phyloP scores from a whole-genome alignment of 495 filamentous ascomycete species.

The Niebla homalea region DNA sequence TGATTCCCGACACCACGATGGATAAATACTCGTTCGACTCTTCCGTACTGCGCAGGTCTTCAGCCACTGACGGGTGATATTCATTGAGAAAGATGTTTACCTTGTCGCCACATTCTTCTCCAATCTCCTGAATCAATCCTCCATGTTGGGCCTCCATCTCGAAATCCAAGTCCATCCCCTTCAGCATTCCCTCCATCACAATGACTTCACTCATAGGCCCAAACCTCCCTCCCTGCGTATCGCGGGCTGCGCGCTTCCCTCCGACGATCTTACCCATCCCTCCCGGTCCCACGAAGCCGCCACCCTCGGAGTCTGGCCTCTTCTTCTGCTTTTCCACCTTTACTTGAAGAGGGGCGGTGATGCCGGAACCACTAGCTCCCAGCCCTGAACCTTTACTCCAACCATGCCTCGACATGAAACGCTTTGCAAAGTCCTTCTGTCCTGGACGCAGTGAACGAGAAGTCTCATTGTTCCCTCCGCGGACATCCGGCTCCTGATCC shows the following conservation, averaged over 20 bases:
- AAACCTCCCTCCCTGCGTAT: conserved; percentile 44
- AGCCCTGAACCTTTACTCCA: conserved; percentile 82
- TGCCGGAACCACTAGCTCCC: conserved; percentile 66
- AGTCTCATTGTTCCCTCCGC: conserved; percentile 32
- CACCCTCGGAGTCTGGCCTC: conserved; percentile 62
- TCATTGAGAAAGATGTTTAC: conserved; percentile 22
- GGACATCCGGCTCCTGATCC: conserved; percentile 36
- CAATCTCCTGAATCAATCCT: conserved; percentile 82
- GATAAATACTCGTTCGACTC: conserved; percentile 72
- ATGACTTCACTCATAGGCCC: conserved; percentile 70
- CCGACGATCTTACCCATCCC: conserved; percentile 73
- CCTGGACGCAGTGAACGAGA: conserved; percentile 58
- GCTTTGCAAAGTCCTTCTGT: conserved; percentile 71
- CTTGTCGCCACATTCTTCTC: conserved; percentile 77
- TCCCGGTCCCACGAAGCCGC: conserved; percentile 55
- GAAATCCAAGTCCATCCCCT: conserved; percentile 57
- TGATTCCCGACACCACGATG: conserved; percentile 37
- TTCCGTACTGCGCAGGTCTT: conserved; percentile 49
- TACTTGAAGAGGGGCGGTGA: conserved; percentile 67
- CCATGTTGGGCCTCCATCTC: conserved; percentile 52
- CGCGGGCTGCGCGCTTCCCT: conserved; percentile 38
- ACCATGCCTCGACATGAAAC: conserved; percentile 77
- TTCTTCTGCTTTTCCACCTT: conserved; percentile 74
- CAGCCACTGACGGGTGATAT: neutral
- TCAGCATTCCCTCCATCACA: conserved; percentile 65